A percentile compares a stretch with the other conserved stretches of the same genome.
phyloP scores from a whole-genome alignment of 2,329 filamentous ascomycete genomes.

The Fusarium pseudocircinatum region DNA sequence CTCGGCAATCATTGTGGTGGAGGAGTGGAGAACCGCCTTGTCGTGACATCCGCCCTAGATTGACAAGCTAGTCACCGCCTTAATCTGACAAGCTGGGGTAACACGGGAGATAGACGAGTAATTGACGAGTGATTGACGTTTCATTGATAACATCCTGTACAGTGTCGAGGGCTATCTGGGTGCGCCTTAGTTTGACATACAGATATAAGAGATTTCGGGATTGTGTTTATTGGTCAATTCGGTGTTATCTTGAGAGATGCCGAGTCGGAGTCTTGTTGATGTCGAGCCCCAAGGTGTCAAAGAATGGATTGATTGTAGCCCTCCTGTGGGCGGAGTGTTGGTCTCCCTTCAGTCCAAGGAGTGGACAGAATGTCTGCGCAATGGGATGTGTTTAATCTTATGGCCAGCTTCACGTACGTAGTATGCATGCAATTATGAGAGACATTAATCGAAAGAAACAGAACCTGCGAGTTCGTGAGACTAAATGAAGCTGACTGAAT shows the following conservation, averaged over 20 bases:
- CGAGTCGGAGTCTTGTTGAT: background rate
- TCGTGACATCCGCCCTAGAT: conserved; percentile 35
- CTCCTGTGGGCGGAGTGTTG: too few relatives aligned
- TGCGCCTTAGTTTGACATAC: conserved; percentile 10
- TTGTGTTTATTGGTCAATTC: conserved; percentile 2
- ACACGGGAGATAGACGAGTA: background rate
- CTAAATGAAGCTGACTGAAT: rapidly evolving
- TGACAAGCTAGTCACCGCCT: conserved; percentile 32
- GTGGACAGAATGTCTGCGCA: rapidly evolving
- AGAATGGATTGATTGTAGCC: background rate
- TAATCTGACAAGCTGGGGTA: conserved; percentile 31
- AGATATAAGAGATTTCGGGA: background rate
- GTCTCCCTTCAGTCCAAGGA: background rate
- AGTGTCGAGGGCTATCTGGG: background rate
- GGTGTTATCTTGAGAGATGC: background rate
- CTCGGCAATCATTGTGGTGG: conserved; percentile 6
- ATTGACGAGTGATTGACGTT: background rate
- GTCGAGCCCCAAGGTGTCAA: background rate
- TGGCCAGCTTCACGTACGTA: background rate
- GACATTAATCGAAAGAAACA: rapidly evolving
- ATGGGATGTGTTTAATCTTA: rapidly evolving
- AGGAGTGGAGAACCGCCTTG: conserved; percentile 33
- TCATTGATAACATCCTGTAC: background rate
- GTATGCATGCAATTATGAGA: background rate
- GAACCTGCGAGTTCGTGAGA: too few relatives aligned